phyloP scores from a whole-genome alignment of 192 early-diverging fungal genomes.

The Podila epicladia region DNA sequence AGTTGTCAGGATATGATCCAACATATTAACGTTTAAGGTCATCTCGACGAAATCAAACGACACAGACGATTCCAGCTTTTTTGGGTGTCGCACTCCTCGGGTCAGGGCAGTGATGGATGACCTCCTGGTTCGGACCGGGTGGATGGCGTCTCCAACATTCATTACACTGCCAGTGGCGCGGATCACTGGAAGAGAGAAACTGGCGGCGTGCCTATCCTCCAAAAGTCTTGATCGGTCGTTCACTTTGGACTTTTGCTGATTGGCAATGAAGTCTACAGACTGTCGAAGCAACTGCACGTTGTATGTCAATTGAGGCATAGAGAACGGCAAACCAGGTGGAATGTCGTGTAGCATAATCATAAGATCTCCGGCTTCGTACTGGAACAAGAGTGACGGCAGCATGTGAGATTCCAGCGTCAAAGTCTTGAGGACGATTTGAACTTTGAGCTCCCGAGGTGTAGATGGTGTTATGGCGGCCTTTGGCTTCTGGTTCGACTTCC shows the following conservation, averaged over 20 bases:
- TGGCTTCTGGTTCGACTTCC: constrained; percentile 21
- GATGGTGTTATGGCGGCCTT: constrained; percentile 23
- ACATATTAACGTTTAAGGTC: constrained; percentile 69
- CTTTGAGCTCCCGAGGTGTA: constrained; percentile 59
- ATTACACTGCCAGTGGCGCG: constrained; percentile 56
- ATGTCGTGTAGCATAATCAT: constrained; percentile 61
- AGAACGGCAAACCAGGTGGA: constrained; percentile 37
- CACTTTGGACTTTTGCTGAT: constrained; percentile 40
- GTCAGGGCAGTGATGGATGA: constrained; percentile 30
- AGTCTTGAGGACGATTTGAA: constrained; percentile 68
- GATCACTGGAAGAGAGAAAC: constrained; percentile 66
- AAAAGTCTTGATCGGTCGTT: constrained; percentile 13
- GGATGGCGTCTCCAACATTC: constrained; percentile 31
- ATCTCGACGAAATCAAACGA: constrained; percentile 64
- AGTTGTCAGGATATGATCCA: constrained; percentile 83
- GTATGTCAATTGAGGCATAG: constrained; percentile 51
- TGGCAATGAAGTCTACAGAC: constrained; percentile 60
- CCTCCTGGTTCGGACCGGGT: constrained; percentile 18
- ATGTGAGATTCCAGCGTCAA: constrained; percentile 71
- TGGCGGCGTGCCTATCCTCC: constrained; percentile 51
- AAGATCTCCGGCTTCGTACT: constrained; percentile 65
- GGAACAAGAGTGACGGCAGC: constrained; percentile 67
- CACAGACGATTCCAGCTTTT: constrained; percentile 59
- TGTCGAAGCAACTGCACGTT: constrained; percentile 62
- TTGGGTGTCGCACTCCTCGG: constrained; percentile 29